Evolutionary conservation across 2,329 filamentous ascomycete species (phyloP).

Genomic region (Mollisiaceae sp.): DNA sequence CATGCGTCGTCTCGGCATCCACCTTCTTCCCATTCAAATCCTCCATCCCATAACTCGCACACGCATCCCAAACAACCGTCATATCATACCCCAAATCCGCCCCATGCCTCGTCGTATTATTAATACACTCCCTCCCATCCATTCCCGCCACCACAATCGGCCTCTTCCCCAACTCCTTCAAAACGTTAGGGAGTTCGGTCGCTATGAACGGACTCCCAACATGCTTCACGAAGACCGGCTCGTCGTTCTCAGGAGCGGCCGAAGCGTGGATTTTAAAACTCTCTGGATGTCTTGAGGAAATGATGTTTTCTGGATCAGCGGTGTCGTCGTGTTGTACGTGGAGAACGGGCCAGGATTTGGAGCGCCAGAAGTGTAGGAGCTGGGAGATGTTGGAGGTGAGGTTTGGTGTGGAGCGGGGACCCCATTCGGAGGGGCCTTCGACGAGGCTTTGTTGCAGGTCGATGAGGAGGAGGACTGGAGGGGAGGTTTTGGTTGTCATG

Average conservation of each 20-base stretch:
- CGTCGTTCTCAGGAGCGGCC: slow-evolving; percentile 22
- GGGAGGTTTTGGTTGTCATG: slow-evolving; percentile 10
- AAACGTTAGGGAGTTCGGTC: slow-evolving; percentile 12
- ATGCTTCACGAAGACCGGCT: slow-evolving; percentile 31
- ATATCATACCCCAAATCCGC: slow-evolving; percentile 34
- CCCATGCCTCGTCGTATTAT: slow-evolving; percentile 32
- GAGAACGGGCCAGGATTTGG: slow-evolving; percentile 26
- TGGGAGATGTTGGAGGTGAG: slow-evolving; percentile 26
- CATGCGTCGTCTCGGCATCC: slow-evolving; percentile 29
- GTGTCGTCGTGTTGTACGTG: slow-evolving; percentile 34
- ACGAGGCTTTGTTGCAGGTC: slow-evolving; percentile 35
- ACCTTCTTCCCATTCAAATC: slow-evolving; percentile 25
- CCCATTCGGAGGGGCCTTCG: slow-evolving; percentile 25
- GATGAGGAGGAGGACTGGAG: slow-evolving; percentile 32
- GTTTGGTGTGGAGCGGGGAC: slow-evolving; percentile 34
- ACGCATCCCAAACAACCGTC: slow-evolving; percentile 34
- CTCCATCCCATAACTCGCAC: slow-evolving; percentile 30
- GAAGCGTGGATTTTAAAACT: slow-evolving; percentile 28
- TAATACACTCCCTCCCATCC: slow-evolving; percentile 35
- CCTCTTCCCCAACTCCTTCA: slow-evolving; percentile 21
- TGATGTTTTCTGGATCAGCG: slow-evolving; percentile 23
- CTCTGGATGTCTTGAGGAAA: slow-evolving; percentile 24
- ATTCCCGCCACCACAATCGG: slow-evolving; percentile 33
- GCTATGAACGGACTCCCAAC: slow-evolving; percentile 32
- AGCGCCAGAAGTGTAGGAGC: slow-evolving; percentile 32